phyloP scores from a whole-genome alignment of 129 eudicot species.

The Rutidosis leptorrhynchoides region DNA sequence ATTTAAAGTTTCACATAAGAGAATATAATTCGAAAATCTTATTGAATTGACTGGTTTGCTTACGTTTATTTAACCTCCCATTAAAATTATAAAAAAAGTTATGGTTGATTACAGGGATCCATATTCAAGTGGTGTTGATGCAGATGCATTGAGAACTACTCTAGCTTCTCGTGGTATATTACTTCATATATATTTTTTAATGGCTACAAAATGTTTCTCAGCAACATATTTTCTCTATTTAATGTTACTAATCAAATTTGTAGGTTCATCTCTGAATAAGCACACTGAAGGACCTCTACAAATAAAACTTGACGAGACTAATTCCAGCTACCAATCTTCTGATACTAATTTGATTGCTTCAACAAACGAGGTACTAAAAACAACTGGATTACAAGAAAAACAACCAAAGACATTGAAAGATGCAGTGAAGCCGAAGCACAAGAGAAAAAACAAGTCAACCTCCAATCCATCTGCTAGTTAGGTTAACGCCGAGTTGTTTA shows the following conservation, averaged over 20 bases:
- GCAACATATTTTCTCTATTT: not conserved
- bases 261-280: slow-evolving; percentile 22
- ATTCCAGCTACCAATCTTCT: slow-evolving; percentile 27
- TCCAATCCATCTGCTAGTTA: slow-evolving; percentile 12
- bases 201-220: not conserved
- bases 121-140: slow-evolving; percentile 51
- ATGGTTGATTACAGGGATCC: slow-evolving; percentile 61
- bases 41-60: not conserved
- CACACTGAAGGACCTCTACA: slow-evolving; percentile 20
- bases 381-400: slow-evolving; percentile 22
- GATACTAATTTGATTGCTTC: slow-evolving; percentile 30
- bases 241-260: slow-evolving; percentile 14
- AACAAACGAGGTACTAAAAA: slow-evolving; percentile 19
- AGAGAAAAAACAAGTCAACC: slow-evolving; percentile 58
- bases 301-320: slow-evolving; percentile 15
- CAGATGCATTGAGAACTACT: slow-evolving; percentile 53
- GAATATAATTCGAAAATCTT: not conserved
- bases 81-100: not conserved
- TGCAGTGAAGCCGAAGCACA: slow-evolving; percentile 88
- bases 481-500: slow-evolving; percentile 9
- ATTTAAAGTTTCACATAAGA: no score
- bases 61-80: not conserved
- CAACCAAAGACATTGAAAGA: slow-evolving; percentile 56
- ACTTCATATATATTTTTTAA: slow-evolving; percentile 2
- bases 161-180: slow-evolving; percentile 47